These are phyloP conservation scores for Gnaphalium uliginosum DNA, from an alignment of 129 eudicot genomes.

Conservation along the genomic window DNA sequence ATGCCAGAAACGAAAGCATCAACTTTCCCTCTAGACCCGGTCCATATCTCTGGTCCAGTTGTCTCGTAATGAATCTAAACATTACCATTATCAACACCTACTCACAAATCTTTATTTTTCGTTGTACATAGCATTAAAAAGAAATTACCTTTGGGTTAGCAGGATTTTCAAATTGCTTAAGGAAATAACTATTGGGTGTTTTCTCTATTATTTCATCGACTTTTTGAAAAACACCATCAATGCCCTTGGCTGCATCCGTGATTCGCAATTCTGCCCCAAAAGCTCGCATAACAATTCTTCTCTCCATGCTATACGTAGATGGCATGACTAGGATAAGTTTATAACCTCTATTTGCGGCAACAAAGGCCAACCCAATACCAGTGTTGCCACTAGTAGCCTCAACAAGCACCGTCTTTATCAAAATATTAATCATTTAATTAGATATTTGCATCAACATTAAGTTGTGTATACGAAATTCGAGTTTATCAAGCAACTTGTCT, in stretches of 20 bases:
- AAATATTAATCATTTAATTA: neutral
- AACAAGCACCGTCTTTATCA: constrained; percentile 52
- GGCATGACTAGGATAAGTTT: constrained; percentile 65
- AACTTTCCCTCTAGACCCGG: constrained; percentile 52
- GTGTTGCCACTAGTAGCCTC: constrained; percentile 77
- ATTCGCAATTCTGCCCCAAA: constrained; percentile 68
- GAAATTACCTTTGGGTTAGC: constrained; percentile 69
- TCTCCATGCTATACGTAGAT: constrained; percentile 50
- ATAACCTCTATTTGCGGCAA: constrained; percentile 72
- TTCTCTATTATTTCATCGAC: constrained; percentile 49
- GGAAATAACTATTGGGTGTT: constrained; percentile 53
- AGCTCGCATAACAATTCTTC: constrained; percentile 59
- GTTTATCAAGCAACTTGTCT: constrained; percentile 4
- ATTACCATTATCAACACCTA: neutral
- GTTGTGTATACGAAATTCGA: neutral
- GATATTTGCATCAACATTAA: neutral
- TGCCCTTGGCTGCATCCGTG: constrained; percentile 45
- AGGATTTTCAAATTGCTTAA: constrained; percentile 62
- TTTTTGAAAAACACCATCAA: constrained; percentile 38
- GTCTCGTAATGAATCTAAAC: constrained; percentile 62
- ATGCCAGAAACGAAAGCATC: constrained; percentile 65
- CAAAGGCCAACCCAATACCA: constrained; percentile 74
- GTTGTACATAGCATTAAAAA: neutral
- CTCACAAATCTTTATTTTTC: neutral
- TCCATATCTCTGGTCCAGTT: constrained; percentile 80